Base-by-base conservation (phyloP, 768 basidiomycete genomes). In the Pilatotrama ljubarskyi region DNA sequence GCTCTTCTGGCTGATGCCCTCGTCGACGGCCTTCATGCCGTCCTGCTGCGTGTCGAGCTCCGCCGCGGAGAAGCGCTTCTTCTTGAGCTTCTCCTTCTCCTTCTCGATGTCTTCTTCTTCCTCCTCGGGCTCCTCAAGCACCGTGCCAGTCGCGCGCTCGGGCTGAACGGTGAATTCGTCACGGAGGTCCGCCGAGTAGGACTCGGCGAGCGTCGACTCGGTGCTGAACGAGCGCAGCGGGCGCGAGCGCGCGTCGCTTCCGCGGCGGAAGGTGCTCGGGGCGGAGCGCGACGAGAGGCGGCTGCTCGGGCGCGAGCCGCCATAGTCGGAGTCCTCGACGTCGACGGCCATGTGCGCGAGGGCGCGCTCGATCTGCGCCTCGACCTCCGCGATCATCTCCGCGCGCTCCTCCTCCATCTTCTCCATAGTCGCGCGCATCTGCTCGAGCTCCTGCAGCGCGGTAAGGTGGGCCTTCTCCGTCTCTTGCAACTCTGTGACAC, bases 301-400 rank as follows among this genome's bases (percentile, higher is more conserved):
- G 63, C 87, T 88, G 62, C 73, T 80, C 24, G 88, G 85, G 50
- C 87, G 82, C 37, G 89, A 89, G 63, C 82, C 82, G 42, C 80
- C 80, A 57, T 89, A 89, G 65, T 93, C 91, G 17, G 88, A 91
- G 54, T 90, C 89, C 51, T 84, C 85, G 53, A 89, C 78, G 64
- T 87, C 89, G 59, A 92, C 87, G 24, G 87, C 86, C 91, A 94
- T 93, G 24, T 89, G 89, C 25, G 84, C 87, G 50, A 94, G 79
- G 0, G 93, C 92, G 57, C 88, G 82, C 73, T 93, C 92, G 67
- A 94, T 94, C 76, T 94, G 92, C 25, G 89, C 90, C 70, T 94
- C 92, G 22, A 94, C 91, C 74, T 94, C 92, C n/a, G 90, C 91
- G 41, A 94, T 87, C 92, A 93, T 91, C 68, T 88, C 88, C 52